Evolutionary conservation across 805 yeast genomes (phyloP).

Genomic region (Metschnikowia anglica): DNA sequence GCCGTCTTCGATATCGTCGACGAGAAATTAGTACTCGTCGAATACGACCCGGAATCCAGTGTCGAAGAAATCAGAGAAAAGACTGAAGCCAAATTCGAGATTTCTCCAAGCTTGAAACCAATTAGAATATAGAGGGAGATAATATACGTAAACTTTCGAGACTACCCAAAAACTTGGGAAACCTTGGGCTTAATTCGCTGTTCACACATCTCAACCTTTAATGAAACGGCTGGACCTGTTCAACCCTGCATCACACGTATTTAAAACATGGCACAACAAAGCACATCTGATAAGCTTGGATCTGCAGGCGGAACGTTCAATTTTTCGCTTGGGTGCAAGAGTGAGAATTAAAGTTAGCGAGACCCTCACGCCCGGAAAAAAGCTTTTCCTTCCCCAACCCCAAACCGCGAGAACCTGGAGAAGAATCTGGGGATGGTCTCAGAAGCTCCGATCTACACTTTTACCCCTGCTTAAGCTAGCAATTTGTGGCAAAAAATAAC

Average conservation of each 20-base stretch:
- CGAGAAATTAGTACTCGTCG: constrained; percentile 39
- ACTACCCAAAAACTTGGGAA: too few relatives aligned
- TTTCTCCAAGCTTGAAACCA: constrained; percentile 27
- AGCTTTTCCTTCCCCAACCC: constrained; percentile 4
- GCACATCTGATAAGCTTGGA: too few relatives aligned
- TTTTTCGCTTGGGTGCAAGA: too few relatives aligned
- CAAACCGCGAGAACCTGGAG: constrained; percentile 2
- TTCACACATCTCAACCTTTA: too few relatives aligned
- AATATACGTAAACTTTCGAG: background rate
- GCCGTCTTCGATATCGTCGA: constrained; percentile 49
- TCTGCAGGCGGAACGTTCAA: too few relatives aligned
- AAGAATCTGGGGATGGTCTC: constrained; percentile 1
- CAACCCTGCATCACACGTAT: too few relatives aligned
- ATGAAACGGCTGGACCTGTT: too few relatives aligned
- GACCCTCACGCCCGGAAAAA: constrained; percentile 1
- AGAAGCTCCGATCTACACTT: background rate
- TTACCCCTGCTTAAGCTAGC: background rate
- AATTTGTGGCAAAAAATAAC: background rate
- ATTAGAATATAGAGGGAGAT: constrained; percentile 8
- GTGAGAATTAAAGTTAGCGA: constrained; percentile 1
- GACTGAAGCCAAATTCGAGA: constrained; percentile 43
- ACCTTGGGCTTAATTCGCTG: too few relatives aligned
- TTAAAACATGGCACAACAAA: too few relatives aligned
- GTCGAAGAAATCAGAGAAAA: constrained; percentile 39
- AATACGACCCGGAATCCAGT: constrained; percentile 39